Evolutionary conservation across 2,329 filamentous ascomycete genomes (phyloP).

Genomic region (Beauveria sp.): DNA sequence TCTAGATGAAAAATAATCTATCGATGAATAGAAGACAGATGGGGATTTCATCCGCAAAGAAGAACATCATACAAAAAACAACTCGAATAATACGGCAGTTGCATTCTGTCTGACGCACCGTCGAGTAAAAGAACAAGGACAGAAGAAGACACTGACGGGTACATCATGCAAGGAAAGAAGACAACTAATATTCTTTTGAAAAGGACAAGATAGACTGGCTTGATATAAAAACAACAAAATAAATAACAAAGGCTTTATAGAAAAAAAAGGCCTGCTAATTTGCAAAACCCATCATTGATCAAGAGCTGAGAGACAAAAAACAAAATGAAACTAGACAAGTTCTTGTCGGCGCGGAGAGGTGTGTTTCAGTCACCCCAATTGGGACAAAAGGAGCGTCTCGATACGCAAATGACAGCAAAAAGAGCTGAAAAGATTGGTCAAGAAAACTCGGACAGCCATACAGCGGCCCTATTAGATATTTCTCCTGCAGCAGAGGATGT

Average conservation of each 20-base stretch:
- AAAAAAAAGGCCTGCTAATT: constrained; percentile 12
- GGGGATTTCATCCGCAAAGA: too few species aligned
- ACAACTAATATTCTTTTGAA: too few species aligned
- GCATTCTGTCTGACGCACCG: too few species aligned
- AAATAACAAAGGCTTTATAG: constrained; percentile 11
- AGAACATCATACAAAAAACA: too few species aligned
- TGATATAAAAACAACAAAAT: constrained; percentile 1
- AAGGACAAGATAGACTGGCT: neutral
- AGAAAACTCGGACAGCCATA: neutral
- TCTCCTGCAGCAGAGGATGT: neutral
- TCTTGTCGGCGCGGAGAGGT: neutral
- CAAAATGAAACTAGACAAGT: neutral
- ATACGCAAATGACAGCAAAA: neutral
- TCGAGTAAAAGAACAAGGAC: neutral
- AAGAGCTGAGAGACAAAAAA: constrained; percentile 14
- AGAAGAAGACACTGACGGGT: neutral
- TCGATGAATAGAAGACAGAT: too few species aligned
- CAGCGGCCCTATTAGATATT: neutral
- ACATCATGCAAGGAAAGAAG: neutral
- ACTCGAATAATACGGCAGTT: too few species aligned
- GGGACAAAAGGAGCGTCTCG: neutral
- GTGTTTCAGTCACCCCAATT: neutral
- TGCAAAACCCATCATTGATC: constrained; percentile 1
- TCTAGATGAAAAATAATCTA: too few species aligned
- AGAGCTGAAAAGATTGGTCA: neutral